Evolutionary conservation across 225 moss, liverwort and hornwort genomes (phyloP), one percentile per base, ranked within the genome.

Genomic region (Marchantia polymorpha): DNA sequence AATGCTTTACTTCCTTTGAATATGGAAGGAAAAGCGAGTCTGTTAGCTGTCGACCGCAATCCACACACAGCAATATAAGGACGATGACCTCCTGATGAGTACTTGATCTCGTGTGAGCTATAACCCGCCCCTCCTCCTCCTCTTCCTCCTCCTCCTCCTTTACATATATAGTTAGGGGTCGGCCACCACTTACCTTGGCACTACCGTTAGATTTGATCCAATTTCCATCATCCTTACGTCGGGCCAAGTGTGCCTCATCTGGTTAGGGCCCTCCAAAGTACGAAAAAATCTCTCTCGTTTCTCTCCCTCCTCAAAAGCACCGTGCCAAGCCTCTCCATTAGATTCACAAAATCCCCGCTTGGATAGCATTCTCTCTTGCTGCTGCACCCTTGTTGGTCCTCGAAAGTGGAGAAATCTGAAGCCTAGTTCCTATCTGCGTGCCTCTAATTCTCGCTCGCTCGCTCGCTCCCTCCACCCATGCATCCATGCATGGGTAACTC

Each of bases 151-250:
- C 67, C 67, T 31, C 11, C 26, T 8, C 67, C 25, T 27, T 22
- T 23, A 25, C 64, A 64, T 67, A 64, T 67, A 27, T 67, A 67
- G 29, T 67, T 67, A 31, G 13, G 61, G 9, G 29, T 67, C 31
- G 67, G 67, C 67, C 13, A 12, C 56, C 56, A 67, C 67, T 67
- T 31, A 67, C 30, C 13, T 30, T 67, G 29, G 30, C 67, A 67
- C 67, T 10, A 13, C 30, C 67, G 67, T 67, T 26, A 67, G 67
- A 67, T 67, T 67, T 29, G 67, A 67, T 67, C 29, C 31, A 67
- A 29, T 14, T 67, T 15, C 65, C 67, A 67, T 67, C 67, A 67
- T 67, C 67, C 67, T 67, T 67, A 31, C 67, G 67, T 67, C 67
- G 27, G 29, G n/a, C 30, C 67, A 67, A 67, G 64, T 67, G 25